Evolutionary conservation across 2,329 filamentous ascomycete species (phyloP), one percentile per base, ranked within the genome.

Genomic region (Aspergillus sp.): DNA sequence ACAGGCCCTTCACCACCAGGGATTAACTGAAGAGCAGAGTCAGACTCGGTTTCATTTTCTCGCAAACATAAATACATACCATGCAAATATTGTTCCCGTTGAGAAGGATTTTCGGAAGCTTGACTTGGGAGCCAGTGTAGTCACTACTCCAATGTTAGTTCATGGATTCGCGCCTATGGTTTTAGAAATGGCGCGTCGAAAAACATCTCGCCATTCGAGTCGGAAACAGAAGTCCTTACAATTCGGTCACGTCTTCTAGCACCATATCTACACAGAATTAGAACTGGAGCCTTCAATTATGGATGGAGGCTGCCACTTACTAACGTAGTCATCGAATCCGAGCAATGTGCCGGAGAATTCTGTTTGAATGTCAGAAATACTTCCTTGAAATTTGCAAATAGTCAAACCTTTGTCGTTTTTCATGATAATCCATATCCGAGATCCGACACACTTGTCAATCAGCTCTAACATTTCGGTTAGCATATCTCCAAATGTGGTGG

Each of bases 51-150:
- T 32, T 5, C 41, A 36, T 30, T 34, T 42, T n/a, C 15, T 22
- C 32, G 12, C 22, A 24, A 22, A 15, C 1, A 9, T 8, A 4
- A 15, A 15, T 36, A 52, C 82, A 55, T 83, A 96, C 95, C 95
- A 99, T 99, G 89, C 93, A 98, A 63, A 99, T 91, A 71, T 98
- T 98, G 80, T 99, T 99, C 56, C 95, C 95, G 70, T 99, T 99
- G 39, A 99, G 80, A 42, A 99, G 79, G 60, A 99, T 96, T 82
- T 98, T 98, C 51, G 92, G 85, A 41, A 99, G 85, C 75, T 96
- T 96, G 45, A 87, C 90, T 76, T 93, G 89, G 67, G 89, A 86
- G 60, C 93, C 93, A 5, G 88, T 88, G 78, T 96, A 96, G 78
- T 99, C 95, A 73, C 93, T 98, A 52, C 5, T 4, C 22, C 17